Percentiles rank a stretch among this genome's conserved stretches.
phyloP scores from a whole-genome alignment of 495 filamentous ascomycete species.

The Talaromyces trachyspermus region DNA sequence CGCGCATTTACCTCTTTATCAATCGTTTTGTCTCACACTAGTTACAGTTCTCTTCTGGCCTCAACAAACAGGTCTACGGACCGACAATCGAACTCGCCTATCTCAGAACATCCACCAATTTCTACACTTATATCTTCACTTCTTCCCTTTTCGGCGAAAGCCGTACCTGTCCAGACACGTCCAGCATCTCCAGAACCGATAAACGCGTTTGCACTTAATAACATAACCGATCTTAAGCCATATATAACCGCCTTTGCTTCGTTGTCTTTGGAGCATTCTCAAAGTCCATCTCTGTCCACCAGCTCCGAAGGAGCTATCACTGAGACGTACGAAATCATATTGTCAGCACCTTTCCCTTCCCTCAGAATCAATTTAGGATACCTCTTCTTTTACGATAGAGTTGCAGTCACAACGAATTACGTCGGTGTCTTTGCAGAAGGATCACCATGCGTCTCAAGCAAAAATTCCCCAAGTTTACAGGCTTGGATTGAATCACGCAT shows the following conservation, averaged over 20 bases:
- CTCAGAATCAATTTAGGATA: constrained; percentile 26
- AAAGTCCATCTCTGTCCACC: constrained; percentile 12
- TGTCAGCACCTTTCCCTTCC: constrained; percentile 34
- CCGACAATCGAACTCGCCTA: neutral
- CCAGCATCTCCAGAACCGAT: constrained; percentile 20
- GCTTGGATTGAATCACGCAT: constrained; percentile 34
- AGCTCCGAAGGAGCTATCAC: constrained; percentile 5
- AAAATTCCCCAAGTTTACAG: constrained; percentile 27
- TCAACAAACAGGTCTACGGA: neutral
- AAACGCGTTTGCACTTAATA: constrained; percentile 32
- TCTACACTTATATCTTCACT: constrained; percentile 35
- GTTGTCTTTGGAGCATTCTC: constrained; percentile 25
- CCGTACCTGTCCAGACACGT: constrained; percentile 14
- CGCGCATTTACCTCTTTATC: neutral
- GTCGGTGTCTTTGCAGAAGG: constrained; percentile 24
- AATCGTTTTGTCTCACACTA: neutral
- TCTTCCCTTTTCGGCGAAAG: constrained; percentile 33
- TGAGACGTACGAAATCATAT: constrained; percentile 31
- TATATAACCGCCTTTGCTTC: constrained; percentile 35
- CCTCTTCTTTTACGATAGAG: constrained; percentile 33
- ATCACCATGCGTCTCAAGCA: constrained; percentile 15
- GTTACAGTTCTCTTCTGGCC: neutral
- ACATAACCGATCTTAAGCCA: constrained; percentile 19
- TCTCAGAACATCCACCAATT: constrained; percentile 14
- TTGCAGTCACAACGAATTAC: constrained; percentile 29